Conservation (phyloP, 2,329 filamentous ascomycete genomes). For the Fusarium sp. region DNA sequence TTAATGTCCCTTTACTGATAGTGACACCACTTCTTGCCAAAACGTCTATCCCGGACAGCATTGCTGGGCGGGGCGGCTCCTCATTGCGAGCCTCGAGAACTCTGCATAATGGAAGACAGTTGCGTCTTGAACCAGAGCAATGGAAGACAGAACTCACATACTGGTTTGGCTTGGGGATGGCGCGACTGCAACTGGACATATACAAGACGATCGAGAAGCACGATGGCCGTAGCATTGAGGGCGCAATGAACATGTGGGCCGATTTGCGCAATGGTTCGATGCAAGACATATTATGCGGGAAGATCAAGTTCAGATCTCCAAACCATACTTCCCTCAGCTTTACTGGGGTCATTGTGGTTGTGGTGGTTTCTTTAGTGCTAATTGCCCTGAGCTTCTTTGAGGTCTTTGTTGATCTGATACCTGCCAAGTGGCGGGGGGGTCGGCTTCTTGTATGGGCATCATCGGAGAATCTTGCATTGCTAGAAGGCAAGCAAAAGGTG, state of each 20-base stretch:
- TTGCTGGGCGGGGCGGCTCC: background rate
- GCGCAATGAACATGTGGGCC: background rate
- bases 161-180: background rate
- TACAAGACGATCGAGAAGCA: background rate
- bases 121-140: background rate
- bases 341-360: background rate
- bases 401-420: background rate
- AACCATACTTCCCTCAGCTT: background rate
- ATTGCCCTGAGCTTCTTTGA: background rate
- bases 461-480: background rate
- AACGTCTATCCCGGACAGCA: background rate
- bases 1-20: background rate
- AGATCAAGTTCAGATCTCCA: background rate
- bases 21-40: background rate
- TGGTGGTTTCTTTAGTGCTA: background rate
- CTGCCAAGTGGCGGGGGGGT: background rate
- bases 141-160: conserved; percentile 1
- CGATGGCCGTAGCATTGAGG: background rate
- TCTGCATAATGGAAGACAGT: background rate
- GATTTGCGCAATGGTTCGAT: background rate
- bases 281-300: background rate
- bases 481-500: background rate
- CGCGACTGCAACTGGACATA: background rate
- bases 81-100: background rate
- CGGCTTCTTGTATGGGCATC: background rate